A percentile compares a stretch with the other conserved stretches of the same genome.
phyloP scores from a whole-genome alignment of 2,329 filamentous ascomycete species.

The Xylaria sp. region DNA sequence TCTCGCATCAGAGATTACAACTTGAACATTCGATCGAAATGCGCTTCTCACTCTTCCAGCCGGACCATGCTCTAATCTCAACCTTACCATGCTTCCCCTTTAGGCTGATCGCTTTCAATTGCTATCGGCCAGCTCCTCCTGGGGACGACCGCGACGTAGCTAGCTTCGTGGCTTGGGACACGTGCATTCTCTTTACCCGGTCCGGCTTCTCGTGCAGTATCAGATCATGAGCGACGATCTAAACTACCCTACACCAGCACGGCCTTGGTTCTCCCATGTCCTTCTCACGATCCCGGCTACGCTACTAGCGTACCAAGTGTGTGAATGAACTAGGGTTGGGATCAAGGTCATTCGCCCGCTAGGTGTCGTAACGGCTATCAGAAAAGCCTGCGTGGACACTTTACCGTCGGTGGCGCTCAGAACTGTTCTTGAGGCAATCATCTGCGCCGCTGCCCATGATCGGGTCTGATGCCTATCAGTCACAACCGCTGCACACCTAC shows the following conservation, averaged over 20 bases:
- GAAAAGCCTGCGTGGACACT: conserved; percentile 6
- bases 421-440: background rate
- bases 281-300: conserved; percentile 5
- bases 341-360: conserved; percentile 19
- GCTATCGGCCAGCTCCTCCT: background rate
- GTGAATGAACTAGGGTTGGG: conserved; percentile 4
- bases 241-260: background rate
- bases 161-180: conserved; percentile 6
- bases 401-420: background rate
- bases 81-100: background rate
- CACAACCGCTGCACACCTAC: conserved; percentile 3
- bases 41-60: background rate
- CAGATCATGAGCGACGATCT: conserved; percentile 26
- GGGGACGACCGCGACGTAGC: background rate
- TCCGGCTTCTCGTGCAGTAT: conserved; percentile 17
- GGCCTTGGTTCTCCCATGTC: conserved; percentile 14
- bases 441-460: conserved; percentile 5
- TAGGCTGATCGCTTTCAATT: background rate
- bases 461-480: background rate
- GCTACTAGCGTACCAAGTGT: too few relatives aligned
- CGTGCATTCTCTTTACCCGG: conserved; percentile 21
- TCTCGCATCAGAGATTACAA: background rate
- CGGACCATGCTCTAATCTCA: background rate
- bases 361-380: conserved; percentile 20
- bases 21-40: background rate